phyloP scores from a whole-genome alignment of 441 rosid species.

The Arabidopsis hybrid region DNA sequence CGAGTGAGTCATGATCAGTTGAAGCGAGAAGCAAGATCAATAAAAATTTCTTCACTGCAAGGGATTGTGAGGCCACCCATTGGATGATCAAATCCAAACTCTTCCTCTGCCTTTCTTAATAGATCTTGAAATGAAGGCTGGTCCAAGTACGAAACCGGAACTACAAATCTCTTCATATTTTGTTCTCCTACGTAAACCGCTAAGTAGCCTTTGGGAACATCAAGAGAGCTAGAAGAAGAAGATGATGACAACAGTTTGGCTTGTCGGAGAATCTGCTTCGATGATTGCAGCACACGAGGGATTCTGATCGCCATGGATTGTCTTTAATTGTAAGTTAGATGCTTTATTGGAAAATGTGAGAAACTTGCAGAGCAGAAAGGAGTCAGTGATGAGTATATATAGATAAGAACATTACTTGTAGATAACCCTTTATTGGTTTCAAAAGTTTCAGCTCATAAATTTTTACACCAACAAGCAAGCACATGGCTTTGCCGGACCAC shows the following conservation, averaged over 20 bases:
- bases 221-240: constrained; percentile 36
- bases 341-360: constrained; percentile 15
- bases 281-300: constrained; percentile 41
- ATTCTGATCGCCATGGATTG: constrained; percentile 41
- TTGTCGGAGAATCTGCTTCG: constrained; percentile 43
- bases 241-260: constrained; percentile 35
- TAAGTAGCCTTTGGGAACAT: constrained; percentile 51
- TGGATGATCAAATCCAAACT: constrained; percentile 58
- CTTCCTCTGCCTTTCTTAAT: constrained; percentile 53
- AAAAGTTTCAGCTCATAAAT: constrained; percentile 29
- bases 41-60: constrained; percentile 46
- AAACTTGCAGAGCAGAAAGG: constrained; percentile 28
- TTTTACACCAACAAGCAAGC: constrained; percentile 29
- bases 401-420: constrained; percentile 24
- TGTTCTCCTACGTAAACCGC: constrained; percentile 54
- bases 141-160: constrained; percentile 50
- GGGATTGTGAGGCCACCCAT: constrained; percentile 57
- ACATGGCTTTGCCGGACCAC: constrained; percentile 51
- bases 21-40: constrained; percentile 46
- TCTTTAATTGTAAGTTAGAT: constrained; percentile 26
- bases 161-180: constrained; percentile 51
- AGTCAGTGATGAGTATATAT: constrained; percentile 37
- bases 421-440: constrained; percentile 34
- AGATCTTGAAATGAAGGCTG: constrained; percentile 51
- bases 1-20: constrained; percentile 33